Evolutionary conservation across 768 basidiomycete species (phyloP), one percentile per base, ranked within the genome.

Genomic region (Auricularia cornea): DNA sequence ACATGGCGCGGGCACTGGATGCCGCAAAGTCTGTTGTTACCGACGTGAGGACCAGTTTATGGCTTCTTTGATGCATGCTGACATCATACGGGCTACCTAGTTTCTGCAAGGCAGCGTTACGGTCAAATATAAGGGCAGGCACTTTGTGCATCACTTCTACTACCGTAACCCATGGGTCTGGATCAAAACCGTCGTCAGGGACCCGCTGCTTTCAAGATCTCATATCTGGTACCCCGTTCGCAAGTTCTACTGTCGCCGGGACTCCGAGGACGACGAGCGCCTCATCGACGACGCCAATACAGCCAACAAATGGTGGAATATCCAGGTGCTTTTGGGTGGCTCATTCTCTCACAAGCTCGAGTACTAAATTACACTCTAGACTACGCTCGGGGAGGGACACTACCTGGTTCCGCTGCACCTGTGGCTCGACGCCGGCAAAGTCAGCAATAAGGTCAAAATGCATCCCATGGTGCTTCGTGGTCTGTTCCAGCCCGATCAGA

Each of bases 111-210:
- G 51, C 10, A 56, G 11, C 4, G 66, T 73, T 16, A 23, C 63
- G 1, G 66, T 66, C 32, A 61, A 3, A 32, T 72, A 68, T 33
- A 41, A 68, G n/a, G 67, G 68, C 1, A 57, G 66, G 33, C 38
- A 2, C 3, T 63, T 63, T 10, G 44, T 64, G 30, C 70, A 70
- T 59, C 29, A 61, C 16, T 75, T 74, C 38, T 52, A 70, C 26
- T 75, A 72, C 61, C 70, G 67, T 2, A 70, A 74, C 65, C 71
- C 69, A 5, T 75, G 74, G 74, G 67, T 72, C 12, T 73, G 65
- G 62, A 68, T 72, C 12, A n/a, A 70, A 1, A 59, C 23, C 1
- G 8, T 73, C 3, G 41, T 75, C 12, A 62, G 66, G 31, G 72
- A 72, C 38, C 18, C 35, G 28, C 69, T 70, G 2, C 63, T 73